Percentiles rank a stretch among this genome's conserved stretches.
Evolutionary conservation across 2,329 filamentous ascomycete genomes (phyloP).

Genomic region (Penicillium sp.): DNA sequence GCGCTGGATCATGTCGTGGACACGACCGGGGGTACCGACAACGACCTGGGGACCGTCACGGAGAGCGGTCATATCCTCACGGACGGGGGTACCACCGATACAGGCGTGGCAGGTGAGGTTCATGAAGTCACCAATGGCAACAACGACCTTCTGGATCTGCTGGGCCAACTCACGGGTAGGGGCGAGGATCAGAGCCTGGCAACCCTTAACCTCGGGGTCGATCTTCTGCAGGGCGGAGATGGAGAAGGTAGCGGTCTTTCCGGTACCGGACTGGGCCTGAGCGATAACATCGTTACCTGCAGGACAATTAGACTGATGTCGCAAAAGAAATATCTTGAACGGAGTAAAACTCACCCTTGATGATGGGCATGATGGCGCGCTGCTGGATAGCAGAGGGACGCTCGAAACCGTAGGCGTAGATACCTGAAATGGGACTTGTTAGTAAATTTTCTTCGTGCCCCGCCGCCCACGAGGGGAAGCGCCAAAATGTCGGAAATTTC

Average conservation of each 20-base stretch:
- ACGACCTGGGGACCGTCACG: conserved; percentile 98
- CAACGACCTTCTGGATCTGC: conserved; percentile 97
- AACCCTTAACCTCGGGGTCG: conserved; percentile 89
- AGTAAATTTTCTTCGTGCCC: conserved; percentile 28
- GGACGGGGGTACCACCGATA: conserved; percentile 96
- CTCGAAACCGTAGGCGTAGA: conserved; percentile 99
- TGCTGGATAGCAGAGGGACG: conserved; percentile 99
- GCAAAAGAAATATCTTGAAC: not conserved
- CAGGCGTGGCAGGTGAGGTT: conserved; percentile 98
- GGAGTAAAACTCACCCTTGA: conserved; percentile 73
- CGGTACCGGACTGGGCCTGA: conserved; percentile 98
- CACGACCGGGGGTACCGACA: conserved; percentile 93
- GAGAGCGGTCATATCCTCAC: conserved; percentile 95
- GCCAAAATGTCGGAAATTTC: conserved; percentile 3
- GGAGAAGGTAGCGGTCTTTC: conserved; percentile 99
- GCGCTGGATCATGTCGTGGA: conserved; percentile 79
- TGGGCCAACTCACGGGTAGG: conserved; percentile 96
- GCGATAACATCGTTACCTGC: conserved; percentile 97
- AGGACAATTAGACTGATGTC: not conserved
- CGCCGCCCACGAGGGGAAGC: conserved; percentile 10
- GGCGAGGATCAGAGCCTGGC: conserved; percentile 96
- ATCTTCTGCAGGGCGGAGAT: conserved; percentile 99
- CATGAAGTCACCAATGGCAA: conserved; percentile 99
- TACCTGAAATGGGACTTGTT: conserved; percentile 54
- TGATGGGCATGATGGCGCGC: conserved; percentile 99